Evolutionary conservation across 163 green algal species (phyloP), one percentile per base, ranked within the genome.

Genomic region (Chlorella variabilis): DNA sequence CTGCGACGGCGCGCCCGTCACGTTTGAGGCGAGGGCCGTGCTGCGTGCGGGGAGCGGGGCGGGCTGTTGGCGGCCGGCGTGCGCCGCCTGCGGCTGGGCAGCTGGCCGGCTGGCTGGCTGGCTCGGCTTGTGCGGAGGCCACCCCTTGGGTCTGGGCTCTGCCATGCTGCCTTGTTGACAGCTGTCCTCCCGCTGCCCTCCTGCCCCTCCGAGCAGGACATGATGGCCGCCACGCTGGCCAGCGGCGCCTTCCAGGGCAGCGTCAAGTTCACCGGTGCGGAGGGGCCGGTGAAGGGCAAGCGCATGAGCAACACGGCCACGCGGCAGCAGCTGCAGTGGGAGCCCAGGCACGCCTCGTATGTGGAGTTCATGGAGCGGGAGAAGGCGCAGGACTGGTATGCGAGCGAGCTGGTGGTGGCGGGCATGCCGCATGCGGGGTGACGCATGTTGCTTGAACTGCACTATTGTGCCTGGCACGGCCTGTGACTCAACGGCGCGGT

Each of bases 1-100:
- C 3, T 89, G 87, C 31, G 94, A 98, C 81, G 88, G 84, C n/a
- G 29, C 74, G 2, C 93, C 93, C 25, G 33, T 95, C 33, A 93
- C 88, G 5, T 93, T 95, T 75, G 58, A 90, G 78, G 90, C 73
- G 70, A 23, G 51, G 49, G 38, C 4, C 29, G 27, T 62, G 54
- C 7, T 62, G 54, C 9, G 54, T 62, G 54, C 5, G 18, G 54
- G 23, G 23, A 9, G 15, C 25, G 13, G 45, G 45, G 15, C 11
- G 45, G 45, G 11, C 45, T 54, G 45, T 54, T 11, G 45, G 45
- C 11, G 45, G 45, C 11, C 45, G 11, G 45, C 45, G 45, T 54
- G 45, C 15, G 45, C 45, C 45, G 45, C 45, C 45, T 23, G 15
- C 15, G 11, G 15, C 11, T 54, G 45, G 45, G 45, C 11, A 54